These are phyloP conservation scores for Penicillium herquei DNA, from an alignment of 495 filamentous ascomycete species.

Conservation along the genomic window DNA sequence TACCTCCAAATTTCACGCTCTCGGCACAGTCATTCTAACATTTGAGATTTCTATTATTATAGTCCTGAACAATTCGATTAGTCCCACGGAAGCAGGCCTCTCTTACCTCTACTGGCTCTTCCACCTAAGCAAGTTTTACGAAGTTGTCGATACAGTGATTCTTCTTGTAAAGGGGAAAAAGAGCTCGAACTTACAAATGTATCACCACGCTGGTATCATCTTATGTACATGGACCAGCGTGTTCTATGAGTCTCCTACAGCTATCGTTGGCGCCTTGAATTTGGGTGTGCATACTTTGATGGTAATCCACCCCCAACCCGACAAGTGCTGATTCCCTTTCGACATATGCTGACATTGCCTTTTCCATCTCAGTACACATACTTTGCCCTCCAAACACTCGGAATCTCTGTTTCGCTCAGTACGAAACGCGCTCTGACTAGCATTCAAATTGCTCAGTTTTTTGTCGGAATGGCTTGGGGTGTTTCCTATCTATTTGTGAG, in stretches of 20 bases:
- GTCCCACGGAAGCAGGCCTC: constrained; percentile 5
- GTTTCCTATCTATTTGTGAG: constrained; percentile 9
- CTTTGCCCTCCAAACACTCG: constrained; percentile 17
- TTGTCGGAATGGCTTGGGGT: constrained; percentile 8
- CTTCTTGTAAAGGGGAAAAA: constrained; percentile 82
- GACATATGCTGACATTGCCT: background rate
- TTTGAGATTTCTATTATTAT: too few relatives aligned
- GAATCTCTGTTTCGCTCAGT: constrained; percentile 5
- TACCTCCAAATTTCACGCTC: background rate
- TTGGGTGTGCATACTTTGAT: constrained; percentile 80
- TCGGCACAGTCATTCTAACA: too few relatives aligned
- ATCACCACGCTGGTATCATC: constrained; percentile 88
- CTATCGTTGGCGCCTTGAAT: constrained; percentile 75
- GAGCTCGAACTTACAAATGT: constrained; percentile 78
- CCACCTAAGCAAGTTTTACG: constrained; percentile 92
- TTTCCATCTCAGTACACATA: constrained; percentile 13
- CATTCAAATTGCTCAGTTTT: constrained; percentile 19
- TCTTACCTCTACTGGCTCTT: constrained; percentile 69
- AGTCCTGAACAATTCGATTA: too few relatives aligned
- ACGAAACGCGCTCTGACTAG: constrained; percentile 17
- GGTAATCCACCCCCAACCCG: constrained; percentile 41
- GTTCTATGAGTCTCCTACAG: constrained; percentile 22
- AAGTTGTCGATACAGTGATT: constrained; percentile 81
- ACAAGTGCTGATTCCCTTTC: background rate
- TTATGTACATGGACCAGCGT: constrained; percentile 46